Evolutionary conservation across 257 asterid genomes (phyloP).

Genomic region (Solanum bulbocastanum): DNA sequence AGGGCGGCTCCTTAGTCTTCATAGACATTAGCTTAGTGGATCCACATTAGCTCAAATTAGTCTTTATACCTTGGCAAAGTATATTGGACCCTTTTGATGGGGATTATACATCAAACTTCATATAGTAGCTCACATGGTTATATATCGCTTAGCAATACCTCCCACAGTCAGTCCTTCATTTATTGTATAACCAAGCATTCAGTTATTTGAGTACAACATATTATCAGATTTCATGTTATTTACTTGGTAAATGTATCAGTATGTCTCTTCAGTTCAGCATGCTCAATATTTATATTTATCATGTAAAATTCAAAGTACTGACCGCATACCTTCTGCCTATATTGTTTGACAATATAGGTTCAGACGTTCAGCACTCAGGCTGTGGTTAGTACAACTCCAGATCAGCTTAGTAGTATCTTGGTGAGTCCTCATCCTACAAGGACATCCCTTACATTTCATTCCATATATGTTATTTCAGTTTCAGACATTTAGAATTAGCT

Average conservation of each 20-base stretch:
- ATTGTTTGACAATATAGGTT: neutral
- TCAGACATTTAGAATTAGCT: neutral
- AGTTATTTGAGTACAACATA: neutral
- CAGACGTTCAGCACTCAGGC: neutral
- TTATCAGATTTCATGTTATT: neutral
- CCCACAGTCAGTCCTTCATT: neutral
- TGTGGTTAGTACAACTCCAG: neutral
- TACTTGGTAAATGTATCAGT: neutral
- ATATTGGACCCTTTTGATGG: neutral
- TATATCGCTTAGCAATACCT: neutral
- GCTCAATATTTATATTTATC: neutral
- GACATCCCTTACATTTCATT: neutral
- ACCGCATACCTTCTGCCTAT: neutral
- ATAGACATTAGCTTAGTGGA: neutral
- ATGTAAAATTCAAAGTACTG: neutral
- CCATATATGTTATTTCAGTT: neutral
- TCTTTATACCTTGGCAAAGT: too few relatives aligned
- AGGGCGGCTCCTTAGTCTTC: neutral
- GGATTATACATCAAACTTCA: neutral
- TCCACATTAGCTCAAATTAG: neutral
- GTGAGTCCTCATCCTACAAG: neutral
- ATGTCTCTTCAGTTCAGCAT: too few relatives aligned
- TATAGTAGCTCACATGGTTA: neutral
- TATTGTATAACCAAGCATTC: neutral
- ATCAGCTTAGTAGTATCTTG: neutral